Percentiles rank a stretch among this genome's conserved stretches.
phyloP scores from a whole-genome alignment of 2,329 filamentous ascomycete species.

The Botrytis medusae region DNA sequence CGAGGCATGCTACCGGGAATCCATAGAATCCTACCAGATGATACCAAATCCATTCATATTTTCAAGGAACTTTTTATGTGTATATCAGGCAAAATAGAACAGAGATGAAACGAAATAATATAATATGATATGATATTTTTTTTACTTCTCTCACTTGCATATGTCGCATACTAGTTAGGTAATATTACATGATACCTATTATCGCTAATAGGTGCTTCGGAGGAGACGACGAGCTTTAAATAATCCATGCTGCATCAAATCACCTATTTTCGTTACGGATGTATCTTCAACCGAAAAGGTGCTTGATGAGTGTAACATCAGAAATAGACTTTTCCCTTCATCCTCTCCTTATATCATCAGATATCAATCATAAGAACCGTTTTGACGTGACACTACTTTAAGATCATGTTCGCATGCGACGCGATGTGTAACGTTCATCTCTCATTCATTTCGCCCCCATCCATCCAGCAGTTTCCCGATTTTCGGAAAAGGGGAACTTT shows the following conservation, averaged over 20 bases:
- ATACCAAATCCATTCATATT: background rate
- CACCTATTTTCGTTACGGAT: conserved; percentile 7
- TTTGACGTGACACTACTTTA: conserved; percentile 14
- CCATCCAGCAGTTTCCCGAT: background rate
- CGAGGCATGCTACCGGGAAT: background rate
- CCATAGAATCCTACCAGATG: background rate
- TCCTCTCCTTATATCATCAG: background rate
- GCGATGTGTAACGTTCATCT: background rate
- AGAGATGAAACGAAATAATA: background rate
- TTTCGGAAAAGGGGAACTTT: background rate
- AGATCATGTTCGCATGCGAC: conserved; percentile 13
- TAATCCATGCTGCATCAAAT: conserved; percentile 2
- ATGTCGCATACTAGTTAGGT: background rate
- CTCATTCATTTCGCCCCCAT: conserved; percentile 9
- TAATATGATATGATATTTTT: background rate
- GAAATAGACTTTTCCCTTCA: background rate
- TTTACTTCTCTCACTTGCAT: background rate
- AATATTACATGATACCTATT: background rate
- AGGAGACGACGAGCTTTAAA: background rate
- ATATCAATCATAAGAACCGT: conserved; percentile 1
- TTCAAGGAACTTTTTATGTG: background rate
- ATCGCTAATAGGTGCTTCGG: background rate
- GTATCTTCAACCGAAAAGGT: background rate
- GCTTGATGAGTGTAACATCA: background rate
- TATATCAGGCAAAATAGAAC: background rate